Conservation (phyloP, 176 grass and related monocot species). For the Ensete glaucum region DNA sequence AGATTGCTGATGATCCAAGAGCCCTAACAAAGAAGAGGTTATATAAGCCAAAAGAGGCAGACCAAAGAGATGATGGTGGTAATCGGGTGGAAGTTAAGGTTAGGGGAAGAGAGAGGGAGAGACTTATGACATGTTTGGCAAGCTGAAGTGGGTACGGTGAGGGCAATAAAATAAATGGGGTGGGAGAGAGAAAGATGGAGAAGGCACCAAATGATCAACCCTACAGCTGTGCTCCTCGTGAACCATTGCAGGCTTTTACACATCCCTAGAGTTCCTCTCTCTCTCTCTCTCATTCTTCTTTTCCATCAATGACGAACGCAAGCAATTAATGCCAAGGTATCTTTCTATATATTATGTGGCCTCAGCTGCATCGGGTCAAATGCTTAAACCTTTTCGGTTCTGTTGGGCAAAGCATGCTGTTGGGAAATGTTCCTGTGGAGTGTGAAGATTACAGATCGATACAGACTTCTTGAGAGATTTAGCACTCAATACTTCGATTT, state of each 20-base stretch:
- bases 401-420: no score
- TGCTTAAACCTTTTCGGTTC: neutral
- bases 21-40: neutral
- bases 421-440: neutral
- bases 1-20: neutral
- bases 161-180: neutral
- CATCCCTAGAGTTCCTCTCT: conserved; percentile 37
- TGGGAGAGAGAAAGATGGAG: neutral
- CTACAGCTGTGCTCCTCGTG: conserved; percentile 42
- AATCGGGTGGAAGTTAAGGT: neutral
- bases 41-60: conserved; percentile 9
- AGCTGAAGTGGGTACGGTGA: neutral
- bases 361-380: neutral
- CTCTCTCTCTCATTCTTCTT: conserved; percentile 5
- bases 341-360: neutral
- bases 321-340: neutral
- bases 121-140: conserved; percentile 15
- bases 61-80: conserved; percentile 9
- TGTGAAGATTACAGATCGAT: neutral
- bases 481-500: conserved; percentile 18
- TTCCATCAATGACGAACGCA: neutral
- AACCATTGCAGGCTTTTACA: conserved; percentile 67
- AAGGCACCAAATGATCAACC: neutral
- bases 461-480: conserved; percentile 15
- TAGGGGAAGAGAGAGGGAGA: neutral